Evolutionary conservation across 2,329 filamentous ascomycete genomes (phyloP).

Genomic region (Pseudogymnoascus sp.): DNA sequence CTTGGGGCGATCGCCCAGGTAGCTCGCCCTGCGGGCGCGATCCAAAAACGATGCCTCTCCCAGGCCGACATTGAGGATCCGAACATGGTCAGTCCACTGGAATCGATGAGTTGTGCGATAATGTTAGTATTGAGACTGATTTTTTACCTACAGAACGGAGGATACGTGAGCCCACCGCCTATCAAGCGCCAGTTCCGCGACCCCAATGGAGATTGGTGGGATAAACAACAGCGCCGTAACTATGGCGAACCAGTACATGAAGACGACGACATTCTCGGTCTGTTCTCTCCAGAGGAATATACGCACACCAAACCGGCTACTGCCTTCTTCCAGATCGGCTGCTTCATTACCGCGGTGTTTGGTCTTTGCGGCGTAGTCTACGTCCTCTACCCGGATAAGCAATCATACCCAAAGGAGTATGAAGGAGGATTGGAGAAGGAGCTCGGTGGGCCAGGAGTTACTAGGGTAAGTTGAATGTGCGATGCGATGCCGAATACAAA

Average conservation of each 20-base stretch:
- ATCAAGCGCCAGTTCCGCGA: constrained; percentile 90
- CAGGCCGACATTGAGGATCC: constrained; percentile 56
- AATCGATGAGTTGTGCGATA: background rate
- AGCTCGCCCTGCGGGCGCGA: constrained; percentile 25
- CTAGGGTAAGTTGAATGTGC: constrained; percentile 48
- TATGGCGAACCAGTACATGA: constrained; percentile 95
- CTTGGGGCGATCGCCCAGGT: constrained; percentile 28
- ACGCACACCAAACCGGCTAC: constrained; percentile 69
- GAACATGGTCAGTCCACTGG: constrained; percentile 48
- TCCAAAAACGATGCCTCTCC: constrained; percentile 31
- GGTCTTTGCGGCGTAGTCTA: constrained; percentile 62
- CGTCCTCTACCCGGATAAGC: constrained; percentile 64
- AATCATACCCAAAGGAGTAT: constrained; percentile 62
- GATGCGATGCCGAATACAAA: constrained; percentile 15
- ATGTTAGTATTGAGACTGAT: background rate
- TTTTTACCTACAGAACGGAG: constrained; percentile 59
- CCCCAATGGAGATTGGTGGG: constrained; percentile 91
- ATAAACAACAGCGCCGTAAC: constrained; percentile 94
- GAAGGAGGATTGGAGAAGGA: constrained; percentile 67
- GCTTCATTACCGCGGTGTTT: constrained; percentile 58
- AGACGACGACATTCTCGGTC: constrained; percentile 86
- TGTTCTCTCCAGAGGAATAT: constrained; percentile 86
- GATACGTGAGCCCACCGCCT: constrained; percentile 70
- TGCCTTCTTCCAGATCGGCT: constrained; percentile 59
- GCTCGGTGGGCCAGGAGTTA: constrained; percentile 61